Percentiles rank a stretch among this genome's conserved stretches.
Conservation (phyloP, 768 basidiomycete genomes). For the Naematelia aurantialba region DNA sequence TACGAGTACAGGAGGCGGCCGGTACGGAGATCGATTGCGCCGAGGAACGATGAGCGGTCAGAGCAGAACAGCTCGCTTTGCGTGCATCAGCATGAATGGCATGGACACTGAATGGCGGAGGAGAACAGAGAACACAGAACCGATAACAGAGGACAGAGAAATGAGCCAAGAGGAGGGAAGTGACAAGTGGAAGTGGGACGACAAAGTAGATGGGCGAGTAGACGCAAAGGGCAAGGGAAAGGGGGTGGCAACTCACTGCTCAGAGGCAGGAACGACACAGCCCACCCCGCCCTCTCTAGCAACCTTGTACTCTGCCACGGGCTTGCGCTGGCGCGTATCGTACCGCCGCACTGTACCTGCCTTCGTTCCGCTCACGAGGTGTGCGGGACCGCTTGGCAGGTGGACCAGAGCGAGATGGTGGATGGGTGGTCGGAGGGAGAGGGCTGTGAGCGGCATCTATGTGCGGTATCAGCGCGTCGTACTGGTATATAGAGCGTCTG, state of each 20-base stretch:
- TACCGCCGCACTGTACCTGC: constrained; percentile 44
- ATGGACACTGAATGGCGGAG: too few relatives aligned
- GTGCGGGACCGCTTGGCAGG: constrained; percentile 18
- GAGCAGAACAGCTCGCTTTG: constrained; percentile 47
- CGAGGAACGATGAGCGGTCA: constrained; percentile 41
- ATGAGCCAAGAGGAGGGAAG: not conserved
- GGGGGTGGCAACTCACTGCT: constrained; percentile 33
- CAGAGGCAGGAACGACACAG: constrained; percentile 22
- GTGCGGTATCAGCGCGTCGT: too few relatives aligned
- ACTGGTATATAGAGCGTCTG: too few relatives aligned
- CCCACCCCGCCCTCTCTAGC: constrained; percentile 46
- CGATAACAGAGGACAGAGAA: not conserved
- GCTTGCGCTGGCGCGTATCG: constrained; percentile 48
- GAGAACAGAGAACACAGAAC: not conserved
- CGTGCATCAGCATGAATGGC: too few relatives aligned
- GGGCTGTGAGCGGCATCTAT: constrained; percentile 44
- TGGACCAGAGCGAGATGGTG: constrained; percentile 43
- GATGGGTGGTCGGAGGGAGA: constrained; percentile 41
- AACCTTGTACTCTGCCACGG: constrained; percentile 43
- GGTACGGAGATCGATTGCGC: constrained; percentile 40
- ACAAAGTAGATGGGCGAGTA: not conserved
- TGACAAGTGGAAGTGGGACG: not conserved
- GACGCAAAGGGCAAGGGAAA: not conserved
- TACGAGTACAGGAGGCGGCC: constrained; percentile 44
- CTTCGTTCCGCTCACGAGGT: constrained; percentile 46